A percentile compares a stretch with the other conserved stretches of the same genome.
These are phyloP conservation scores for Rosa lucieae DNA, from an alignment of 306 rosid genomes.

Conservation along the genomic window DNA sequence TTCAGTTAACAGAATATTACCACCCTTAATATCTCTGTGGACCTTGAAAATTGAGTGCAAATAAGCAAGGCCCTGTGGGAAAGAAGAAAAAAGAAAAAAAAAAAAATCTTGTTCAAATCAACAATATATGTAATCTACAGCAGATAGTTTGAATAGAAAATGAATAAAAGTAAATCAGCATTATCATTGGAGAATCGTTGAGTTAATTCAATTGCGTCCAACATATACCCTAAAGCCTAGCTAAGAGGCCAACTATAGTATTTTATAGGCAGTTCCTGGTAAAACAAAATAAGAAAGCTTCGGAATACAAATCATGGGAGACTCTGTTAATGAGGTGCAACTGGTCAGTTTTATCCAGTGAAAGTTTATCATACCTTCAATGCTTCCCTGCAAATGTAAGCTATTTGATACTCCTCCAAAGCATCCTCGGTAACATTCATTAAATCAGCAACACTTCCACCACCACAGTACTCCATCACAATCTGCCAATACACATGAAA, in stretches of 20 bases:
- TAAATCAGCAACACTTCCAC: constrained; percentile 97
- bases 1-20: constrained; percentile 93
- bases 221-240: not conserved
- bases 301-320: constrained; percentile 15
- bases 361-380: constrained; percentile 59
- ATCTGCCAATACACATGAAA: constrained; percentile 65
- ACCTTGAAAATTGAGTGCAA: constrained; percentile 97
- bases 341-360: not conserved
- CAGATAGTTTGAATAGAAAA: not conserved
- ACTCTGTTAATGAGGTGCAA: constrained; percentile 12
- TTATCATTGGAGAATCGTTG: not conserved
- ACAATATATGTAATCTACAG: constrained; percentile 5
- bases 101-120: constrained; percentile 15
- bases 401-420: constrained; percentile 93
- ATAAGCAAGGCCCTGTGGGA: constrained; percentile 81
- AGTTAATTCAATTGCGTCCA: not conserved
- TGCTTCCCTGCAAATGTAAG: constrained; percentile 91
- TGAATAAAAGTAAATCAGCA: not conserved
- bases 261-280: not conserved
- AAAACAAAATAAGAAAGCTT: not conserved
- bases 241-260: not conserved
- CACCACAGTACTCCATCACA: constrained; percentile 99
- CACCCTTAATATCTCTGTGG: constrained; percentile 98
- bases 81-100: constrained; percentile 13
- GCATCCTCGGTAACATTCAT: constrained; percentile 84